A percentile compares a stretch with the other conserved stretches of the same genome.
Evolutionary conservation across 805 yeast species (phyloP).

Genomic region (Yarrowia yakushimensis): DNA sequence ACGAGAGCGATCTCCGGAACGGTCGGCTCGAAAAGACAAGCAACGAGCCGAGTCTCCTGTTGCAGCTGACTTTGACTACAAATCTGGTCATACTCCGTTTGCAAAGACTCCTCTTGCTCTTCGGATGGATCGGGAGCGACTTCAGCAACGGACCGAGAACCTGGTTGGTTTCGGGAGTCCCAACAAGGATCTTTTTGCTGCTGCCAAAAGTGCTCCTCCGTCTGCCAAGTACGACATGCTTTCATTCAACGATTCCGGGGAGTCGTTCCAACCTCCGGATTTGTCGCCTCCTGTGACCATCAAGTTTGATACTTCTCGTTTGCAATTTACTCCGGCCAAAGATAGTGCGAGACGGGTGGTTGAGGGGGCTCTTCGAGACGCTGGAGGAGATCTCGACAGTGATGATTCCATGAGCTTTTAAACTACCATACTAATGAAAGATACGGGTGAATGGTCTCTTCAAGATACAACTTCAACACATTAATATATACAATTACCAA

Average conservation of each 20-base stretch:
- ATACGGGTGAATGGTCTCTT: too few species aligned
- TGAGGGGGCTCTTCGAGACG: neutral
- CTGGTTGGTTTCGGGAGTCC: neutral
- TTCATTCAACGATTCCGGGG: conserved; percentile 3
- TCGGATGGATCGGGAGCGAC: neutral
- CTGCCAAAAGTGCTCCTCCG: neutral
- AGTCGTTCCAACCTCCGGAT: conserved; percentile 16
- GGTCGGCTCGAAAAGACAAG: neutral
- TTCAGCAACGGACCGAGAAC: conserved; percentile 10
- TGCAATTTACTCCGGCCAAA: conserved; percentile 6
- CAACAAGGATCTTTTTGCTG: conserved; percentile 5
- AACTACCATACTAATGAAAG: too few species aligned
- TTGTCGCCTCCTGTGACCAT: conserved; percentile 14
- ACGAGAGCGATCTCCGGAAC: neutral
- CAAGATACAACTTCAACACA: too few species aligned
- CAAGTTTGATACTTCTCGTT: conserved; percentile 15
- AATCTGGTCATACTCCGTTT: conserved; percentile 13
- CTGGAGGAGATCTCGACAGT: conserved; percentile 5
- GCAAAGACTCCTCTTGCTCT: conserved; percentile 8
- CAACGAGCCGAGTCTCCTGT: neutral
- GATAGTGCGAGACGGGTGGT: conserved; percentile 22
- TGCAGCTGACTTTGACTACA: conserved; percentile 1
- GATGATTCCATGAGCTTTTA: conserved; percentile 5
- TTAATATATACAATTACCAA: conserved; percentile 19
- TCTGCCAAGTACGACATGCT: conserved; percentile 3